These are phyloP conservation scores for Puya raimondii DNA, from an alignment of 176 grass and related monocot genomes.

Conservation along the genomic window DNA sequence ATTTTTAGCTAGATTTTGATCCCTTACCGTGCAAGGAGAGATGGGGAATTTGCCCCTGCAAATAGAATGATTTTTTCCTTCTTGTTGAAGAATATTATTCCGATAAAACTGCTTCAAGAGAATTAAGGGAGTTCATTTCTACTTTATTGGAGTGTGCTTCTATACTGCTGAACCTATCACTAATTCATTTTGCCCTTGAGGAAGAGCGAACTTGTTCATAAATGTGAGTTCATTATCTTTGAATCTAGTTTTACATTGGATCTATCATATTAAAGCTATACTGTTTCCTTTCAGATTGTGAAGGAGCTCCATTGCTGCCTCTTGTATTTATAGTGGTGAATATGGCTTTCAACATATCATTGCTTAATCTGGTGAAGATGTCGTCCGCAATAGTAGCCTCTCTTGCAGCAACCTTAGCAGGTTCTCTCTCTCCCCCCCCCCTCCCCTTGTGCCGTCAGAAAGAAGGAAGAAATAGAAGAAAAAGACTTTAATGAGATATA, in stretches of 20 bases:
- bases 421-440: slow-evolving; percentile 18
- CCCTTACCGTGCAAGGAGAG: too few relatives aligned
- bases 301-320: slow-evolving; percentile 70
- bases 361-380: slow-evolving; percentile 87
- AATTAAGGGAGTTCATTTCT: neutral
- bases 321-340: slow-evolving; percentile 71
- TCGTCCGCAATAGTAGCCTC: slow-evolving; percentile 86
- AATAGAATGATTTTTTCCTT: neutral
- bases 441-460: neutral
- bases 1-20: too few relatives aligned
- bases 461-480: slow-evolving; percentile 1
- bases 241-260: slow-evolving; percentile 1
- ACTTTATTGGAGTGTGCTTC: neutral
- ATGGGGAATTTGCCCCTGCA: neutral
- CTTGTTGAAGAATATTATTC: too few relatives aligned
- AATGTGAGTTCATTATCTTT: slow-evolving; percentile 4
- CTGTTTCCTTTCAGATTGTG: slow-evolving; percentile 54
- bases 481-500: neutral
- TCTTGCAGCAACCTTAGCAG: slow-evolving; percentile 72
- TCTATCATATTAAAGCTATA: neutral
- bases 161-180: neutral
- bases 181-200: neutral
- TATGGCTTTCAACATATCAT: slow-evolving; percentile 90
- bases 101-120: neutral
- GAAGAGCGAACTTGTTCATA: neutral